Conservation (phyloP, 371 early-diverging fungal species). For the Chytridium lagenaria region DNA sequence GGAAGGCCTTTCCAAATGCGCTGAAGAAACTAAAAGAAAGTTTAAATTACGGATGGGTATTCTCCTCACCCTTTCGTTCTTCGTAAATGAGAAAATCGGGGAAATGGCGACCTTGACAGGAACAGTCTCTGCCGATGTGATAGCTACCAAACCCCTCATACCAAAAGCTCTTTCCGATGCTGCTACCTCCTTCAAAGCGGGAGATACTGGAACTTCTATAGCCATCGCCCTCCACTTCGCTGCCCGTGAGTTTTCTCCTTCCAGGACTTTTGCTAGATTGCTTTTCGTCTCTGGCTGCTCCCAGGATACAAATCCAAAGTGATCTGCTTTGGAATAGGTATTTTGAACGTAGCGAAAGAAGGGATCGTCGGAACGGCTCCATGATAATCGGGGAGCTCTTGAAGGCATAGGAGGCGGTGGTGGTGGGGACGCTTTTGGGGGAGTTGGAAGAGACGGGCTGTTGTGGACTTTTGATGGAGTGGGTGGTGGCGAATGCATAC, state of each 20-base stretch:
- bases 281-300: background rate
- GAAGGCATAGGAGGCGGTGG: slow-evolving; percentile 4
- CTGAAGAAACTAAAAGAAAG: slow-evolving; percentile 15
- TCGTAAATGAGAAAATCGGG: slow-evolving; percentile 7
- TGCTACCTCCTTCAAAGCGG: slow-evolving; percentile 4
- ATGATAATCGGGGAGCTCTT: background rate
- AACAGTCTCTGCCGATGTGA: background rate
- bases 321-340: slow-evolving; percentile 9
- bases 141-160: background rate
- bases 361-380: slow-evolving; percentile 7
- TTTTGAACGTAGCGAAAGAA: slow-evolving; percentile 9
- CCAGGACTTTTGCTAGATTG: background rate
- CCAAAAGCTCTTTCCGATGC: background rate
- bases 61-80: background rate
- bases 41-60: background rate
- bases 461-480: background rate
- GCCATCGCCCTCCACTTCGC: slow-evolving; percentile 19
- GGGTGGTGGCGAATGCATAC: background rate
- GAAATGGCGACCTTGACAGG: background rate
- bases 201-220: background rate
- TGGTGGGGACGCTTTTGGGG: slow-evolving; percentile 5
- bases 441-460: background rate
- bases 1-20: slow-evolving; percentile 20
- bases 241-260: background rate
- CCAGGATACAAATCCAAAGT: slow-evolving; percentile 3